Base-by-base conservation (phyloP, 2,329 filamentous ascomycete genomes). In the Ceratocystis cacaofunesta region DNA sequence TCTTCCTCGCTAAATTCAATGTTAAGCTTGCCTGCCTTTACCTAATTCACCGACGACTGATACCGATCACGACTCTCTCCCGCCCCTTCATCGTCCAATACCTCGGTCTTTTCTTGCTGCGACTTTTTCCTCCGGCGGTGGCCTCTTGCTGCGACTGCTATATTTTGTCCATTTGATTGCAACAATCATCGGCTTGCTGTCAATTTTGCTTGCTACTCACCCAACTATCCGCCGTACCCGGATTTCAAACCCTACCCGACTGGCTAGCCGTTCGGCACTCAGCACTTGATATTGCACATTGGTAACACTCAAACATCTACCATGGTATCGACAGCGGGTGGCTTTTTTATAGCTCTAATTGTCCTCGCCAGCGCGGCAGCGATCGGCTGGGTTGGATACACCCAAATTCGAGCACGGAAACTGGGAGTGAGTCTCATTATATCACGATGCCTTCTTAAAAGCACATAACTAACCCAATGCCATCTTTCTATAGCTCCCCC, bases 331-430 rank as follows among this genome's bases (percentile, higher is more conserved):
- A 52, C 50, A 36, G 63, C 55, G 22, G 85, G 86, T 72, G 82
- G 86, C 69, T 84, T 92, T 76, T 81, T 91, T 74, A 85, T 95
- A 72, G 80, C 90, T 72, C 74, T 92, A 72, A 71, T 90, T 70
- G 76, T 90, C 70, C 73, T 89, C 71, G 72, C 84, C 64, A 68
- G 86, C 65, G 74, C 78, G 65, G 82, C 76, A 30, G 84, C 77
- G 66, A 75, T 81, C 65, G 85, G 81, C 71, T 92, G 87, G 85
- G 77, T 90, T 68, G 75, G 85, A 71, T 91, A 86, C 72, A 85
- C 85, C 36, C 87, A 89, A 72, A 78, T 87, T 70, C 86, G 86
- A 71, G 89, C 89, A 62, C 81, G 85, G 68, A 83, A 84, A 72
- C 81, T 91, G 65, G 90, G 90, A 28, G 82, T 84, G 78, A 70